These are phyloP conservation scores for Thielaviopsis punctulata DNA, from an alignment of 2,329 filamentous ascomycete species.

Conservation along the genomic window DNA sequence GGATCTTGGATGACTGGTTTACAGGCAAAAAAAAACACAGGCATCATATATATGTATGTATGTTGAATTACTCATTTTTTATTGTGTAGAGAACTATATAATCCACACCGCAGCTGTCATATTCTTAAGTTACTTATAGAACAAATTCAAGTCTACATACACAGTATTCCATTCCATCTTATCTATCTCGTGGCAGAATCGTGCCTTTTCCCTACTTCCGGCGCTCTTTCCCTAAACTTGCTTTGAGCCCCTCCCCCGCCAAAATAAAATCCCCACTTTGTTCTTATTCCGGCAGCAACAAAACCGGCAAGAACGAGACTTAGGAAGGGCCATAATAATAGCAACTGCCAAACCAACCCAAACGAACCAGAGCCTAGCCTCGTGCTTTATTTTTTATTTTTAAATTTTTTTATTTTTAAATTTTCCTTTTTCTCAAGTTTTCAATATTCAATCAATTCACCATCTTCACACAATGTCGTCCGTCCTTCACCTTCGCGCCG, in stretches of 20 bases:
- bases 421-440: not conserved
- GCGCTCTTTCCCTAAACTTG: not conserved
- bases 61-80: too few relatives aligned
- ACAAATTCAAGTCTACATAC: too few relatives aligned
- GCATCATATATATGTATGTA: too few relatives aligned
- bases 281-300: not conserved
- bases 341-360: not conserved
- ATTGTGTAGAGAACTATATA: too few relatives aligned
- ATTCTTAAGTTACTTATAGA: too few relatives aligned
- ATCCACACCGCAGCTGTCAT: too few relatives aligned
- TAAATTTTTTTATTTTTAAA: not conserved
- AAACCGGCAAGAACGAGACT: too few relatives aligned
- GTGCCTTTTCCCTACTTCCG: not conserved
- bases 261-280: not conserved
- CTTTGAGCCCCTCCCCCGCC: not conserved
- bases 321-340: too few relatives aligned
- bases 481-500: constrained; percentile 31
- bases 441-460: not conserved
- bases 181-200: not conserved
- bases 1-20: too few relatives aligned
- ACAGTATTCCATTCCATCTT: not conserved
- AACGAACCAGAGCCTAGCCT: not conserved
- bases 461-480: constrained; percentile 15
- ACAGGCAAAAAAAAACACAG: too few relatives aligned
- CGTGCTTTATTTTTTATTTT: constrained; percentile 4